These are phyloP conservation scores for Spergularia bocconei DNA, from an alignment of 148 eudicot genomes.

Conservation along the genomic window DNA sequence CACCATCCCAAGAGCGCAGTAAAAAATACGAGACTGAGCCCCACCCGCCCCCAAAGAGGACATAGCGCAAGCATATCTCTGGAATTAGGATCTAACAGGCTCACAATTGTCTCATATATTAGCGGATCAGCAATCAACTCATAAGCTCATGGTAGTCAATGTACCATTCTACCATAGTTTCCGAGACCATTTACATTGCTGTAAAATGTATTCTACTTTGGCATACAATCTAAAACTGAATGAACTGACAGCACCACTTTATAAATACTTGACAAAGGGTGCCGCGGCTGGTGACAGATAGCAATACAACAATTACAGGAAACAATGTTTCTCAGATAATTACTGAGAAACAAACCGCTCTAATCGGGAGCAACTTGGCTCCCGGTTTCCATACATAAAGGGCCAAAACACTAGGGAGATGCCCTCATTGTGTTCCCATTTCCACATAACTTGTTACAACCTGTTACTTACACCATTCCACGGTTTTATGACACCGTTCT, in stretches of 20 bases:
- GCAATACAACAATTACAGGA: constrained; percentile 25
- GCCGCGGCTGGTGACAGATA: constrained; percentile 10
- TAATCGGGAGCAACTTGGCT: constrained; percentile 16
- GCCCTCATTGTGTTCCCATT: constrained; percentile 4
- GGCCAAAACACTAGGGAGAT: constrained; percentile 1
- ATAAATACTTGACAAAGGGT: constrained; percentile 13
- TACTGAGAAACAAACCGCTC: constrained; percentile 20
- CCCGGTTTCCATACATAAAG: constrained; percentile 20
- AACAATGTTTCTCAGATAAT: constrained; percentile 5
- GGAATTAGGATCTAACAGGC: too few species aligned
- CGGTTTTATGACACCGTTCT: constrained; percentile 64
- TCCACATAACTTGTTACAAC: constrained; percentile 13
- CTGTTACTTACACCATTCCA: constrained; percentile 10
- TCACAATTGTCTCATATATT: too few species aligned
- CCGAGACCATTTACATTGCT: background rate
- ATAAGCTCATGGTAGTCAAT: too few species aligned
- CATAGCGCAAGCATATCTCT: too few species aligned
- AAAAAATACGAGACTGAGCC: too few species aligned
- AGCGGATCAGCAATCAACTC: too few species aligned
- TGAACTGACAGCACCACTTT: background rate
- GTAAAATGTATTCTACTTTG: too few species aligned
- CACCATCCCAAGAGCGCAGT: too few species aligned
- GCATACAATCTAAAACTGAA: background rate
- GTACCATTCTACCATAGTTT: too few species aligned
- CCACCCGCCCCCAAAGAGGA: too few species aligned